Conservation (phyloP, 139 green algal species). For the Choricystis sp. region DNA sequence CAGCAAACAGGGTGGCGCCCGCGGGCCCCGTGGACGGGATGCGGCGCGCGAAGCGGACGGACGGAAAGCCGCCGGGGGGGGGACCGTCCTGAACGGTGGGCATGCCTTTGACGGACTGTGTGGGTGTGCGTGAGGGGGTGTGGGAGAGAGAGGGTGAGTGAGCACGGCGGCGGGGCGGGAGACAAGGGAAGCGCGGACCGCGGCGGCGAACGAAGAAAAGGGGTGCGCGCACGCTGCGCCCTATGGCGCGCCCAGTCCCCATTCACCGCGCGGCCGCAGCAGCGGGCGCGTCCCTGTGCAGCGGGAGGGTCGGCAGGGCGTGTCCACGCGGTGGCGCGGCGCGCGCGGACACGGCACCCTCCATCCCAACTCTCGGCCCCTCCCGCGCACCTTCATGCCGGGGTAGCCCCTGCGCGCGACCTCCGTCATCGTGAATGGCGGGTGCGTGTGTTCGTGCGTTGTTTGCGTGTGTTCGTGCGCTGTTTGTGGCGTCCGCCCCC, state of each 20-base stretch:
- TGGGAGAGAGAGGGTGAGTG: neutral
- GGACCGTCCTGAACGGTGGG: slow-evolving; percentile 72
- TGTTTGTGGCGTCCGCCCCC: no score
- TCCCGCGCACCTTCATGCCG: slow-evolving; percentile 78
- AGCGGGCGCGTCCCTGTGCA: no score
- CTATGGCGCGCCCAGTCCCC: no score
- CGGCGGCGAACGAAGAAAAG: neutral
- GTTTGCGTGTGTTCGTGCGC: no score
- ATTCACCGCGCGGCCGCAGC: no score
- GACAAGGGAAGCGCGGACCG: neutral
- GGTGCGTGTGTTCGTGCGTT: no score
- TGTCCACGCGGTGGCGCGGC: no score
- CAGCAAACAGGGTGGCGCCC: slow-evolving; percentile 69
- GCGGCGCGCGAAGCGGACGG: slow-evolving; percentile 66
- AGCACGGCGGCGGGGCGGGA: neutral
- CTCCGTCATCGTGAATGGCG: slow-evolving; percentile 79
- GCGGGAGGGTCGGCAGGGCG: no score
- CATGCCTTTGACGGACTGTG: slow-evolving; percentile 79
- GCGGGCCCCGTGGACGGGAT: slow-evolving; percentile 72
- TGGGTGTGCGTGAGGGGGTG: neutral
- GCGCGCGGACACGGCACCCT: neutral
- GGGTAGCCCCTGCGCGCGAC: slow-evolving; percentile 46
- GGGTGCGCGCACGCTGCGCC: no score
- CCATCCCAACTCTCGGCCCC: neutral
- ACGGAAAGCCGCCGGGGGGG: slow-evolving; percentile 74